Evolutionary conservation across 2,329 filamentous ascomycete species (phyloP), one percentile per base, ranked within the genome.

Genomic region (Ramularia collo-cygni): DNA sequence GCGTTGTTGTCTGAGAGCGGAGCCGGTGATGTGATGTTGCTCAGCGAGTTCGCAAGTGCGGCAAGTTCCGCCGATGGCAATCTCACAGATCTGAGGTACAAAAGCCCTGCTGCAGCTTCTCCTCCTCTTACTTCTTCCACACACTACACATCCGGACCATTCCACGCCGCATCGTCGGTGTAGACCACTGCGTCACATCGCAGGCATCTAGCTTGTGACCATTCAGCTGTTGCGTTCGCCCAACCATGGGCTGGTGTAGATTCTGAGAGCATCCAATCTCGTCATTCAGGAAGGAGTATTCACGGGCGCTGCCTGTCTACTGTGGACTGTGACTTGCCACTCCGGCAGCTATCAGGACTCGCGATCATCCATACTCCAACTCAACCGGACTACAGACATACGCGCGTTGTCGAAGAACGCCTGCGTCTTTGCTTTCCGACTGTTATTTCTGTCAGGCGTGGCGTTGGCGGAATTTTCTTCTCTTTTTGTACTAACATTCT

Each of bases 401-500:
- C 21, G 21, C 21, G 10, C 21, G 21, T 24, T 24, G 21, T 40
- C 27, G 38, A 33, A 28, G 37, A 35, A 33, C 36, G 33, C 18
- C n/a, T 38, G 35, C 21, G 28, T 31, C n/a, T 24, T 24, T 24
- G 21, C 21, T 24, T 24, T 24, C 10, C 21, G 21, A 24, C 21
- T 24, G 21, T 24, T 24, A 6, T 24, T 24, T 24, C 21, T 24
- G 21, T 24, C 21, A 24, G 21, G 21, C 21, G 21, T 10, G 21
- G 21, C 21, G 21, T 24, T 6, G 21, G 10, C 6, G 21, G 21
- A 24, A n/a, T n/a, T 43, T 42, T 29, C 33, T 46, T 38, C 29
- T 35, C 30, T 35, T 48, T 14, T 36, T 40, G n/a, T 42, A 46
- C 46, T 51, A 46, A 48, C 38, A 19, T 36, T 31, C 34, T 43